Percentiles rank a stretch among this genome's conserved stretches.
Evolutionary conservation across 345 rosid genomes (phyloP).

Genomic region (Alliaria petiolata): DNA sequence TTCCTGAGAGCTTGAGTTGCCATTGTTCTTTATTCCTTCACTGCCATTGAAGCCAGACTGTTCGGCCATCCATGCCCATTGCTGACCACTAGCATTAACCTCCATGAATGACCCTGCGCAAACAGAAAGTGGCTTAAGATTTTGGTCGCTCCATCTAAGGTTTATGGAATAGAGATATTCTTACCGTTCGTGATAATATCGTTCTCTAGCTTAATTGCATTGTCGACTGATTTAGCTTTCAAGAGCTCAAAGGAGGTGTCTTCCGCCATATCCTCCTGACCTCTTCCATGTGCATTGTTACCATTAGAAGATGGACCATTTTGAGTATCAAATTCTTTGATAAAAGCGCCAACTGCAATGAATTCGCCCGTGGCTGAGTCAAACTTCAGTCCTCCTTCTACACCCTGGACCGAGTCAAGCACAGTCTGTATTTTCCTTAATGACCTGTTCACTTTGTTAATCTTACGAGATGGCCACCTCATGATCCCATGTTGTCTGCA

Average conservation of each 20-base stretch:
- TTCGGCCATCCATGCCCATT: constrained; percentile 38
- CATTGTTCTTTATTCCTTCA: constrained; percentile 39
- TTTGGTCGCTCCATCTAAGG: background rate
- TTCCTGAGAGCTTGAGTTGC: constrained; percentile 34
- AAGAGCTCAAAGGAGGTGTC: constrained; percentile 16
- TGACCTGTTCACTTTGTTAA: constrained; percentile 89
- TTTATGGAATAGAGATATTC: constrained; percentile 2
- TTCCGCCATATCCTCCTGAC: constrained; percentile 11
- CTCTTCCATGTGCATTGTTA: constrained; percentile 22
- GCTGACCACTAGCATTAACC: constrained; percentile 34
- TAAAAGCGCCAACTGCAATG: constrained; percentile 47
- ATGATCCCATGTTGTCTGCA: constrained; percentile 94
- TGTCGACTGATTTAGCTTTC: constrained; percentile 35
- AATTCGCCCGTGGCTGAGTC: constrained; percentile 68
- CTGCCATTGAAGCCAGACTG: constrained; percentile 29
- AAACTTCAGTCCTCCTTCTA: constrained; percentile 74
- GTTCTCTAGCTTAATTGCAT: constrained; percentile 53
- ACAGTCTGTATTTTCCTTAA: constrained; percentile 80
- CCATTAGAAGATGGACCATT: constrained; percentile 33
- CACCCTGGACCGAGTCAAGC: constrained; percentile 89
- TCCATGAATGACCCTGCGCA: constrained; percentile 38
- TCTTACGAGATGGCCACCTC: constrained; percentile 98
- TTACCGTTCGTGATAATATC: constrained; percentile 32
- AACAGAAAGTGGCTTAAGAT: background rate
- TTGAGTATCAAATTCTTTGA: constrained; percentile 41